Evolutionary conservation across 2,329 filamentous ascomycete genomes (phyloP).

Genomic region (Stemphylium lycopersici): DNA sequence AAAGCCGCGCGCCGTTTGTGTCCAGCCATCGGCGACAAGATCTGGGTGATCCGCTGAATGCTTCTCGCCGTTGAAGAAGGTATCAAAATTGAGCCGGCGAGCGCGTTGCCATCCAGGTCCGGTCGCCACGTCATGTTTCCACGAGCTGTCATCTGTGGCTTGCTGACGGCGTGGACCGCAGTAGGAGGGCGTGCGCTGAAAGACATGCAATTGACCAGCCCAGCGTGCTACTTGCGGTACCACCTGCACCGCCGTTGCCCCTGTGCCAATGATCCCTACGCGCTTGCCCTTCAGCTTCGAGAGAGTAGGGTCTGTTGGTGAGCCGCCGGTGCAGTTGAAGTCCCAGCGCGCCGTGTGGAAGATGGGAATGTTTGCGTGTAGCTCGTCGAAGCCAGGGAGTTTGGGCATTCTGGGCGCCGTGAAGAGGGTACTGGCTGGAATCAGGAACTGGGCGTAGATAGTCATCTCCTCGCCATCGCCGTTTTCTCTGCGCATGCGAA

Average conservation of each 20-base stretch:
- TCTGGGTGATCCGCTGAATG: slow-evolving; percentile 43
- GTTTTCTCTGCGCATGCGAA: slow-evolving; percentile 15
- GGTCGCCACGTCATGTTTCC: slow-evolving; percentile 41
- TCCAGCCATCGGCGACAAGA: slow-evolving; percentile 58
- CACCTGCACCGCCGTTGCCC: slow-evolving; percentile 51
- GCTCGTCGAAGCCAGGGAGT: slow-evolving; percentile 47
- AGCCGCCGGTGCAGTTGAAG: slow-evolving; percentile 51
- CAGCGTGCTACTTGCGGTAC: slow-evolving; percentile 50
- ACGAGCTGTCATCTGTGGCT: slow-evolving; percentile 53
- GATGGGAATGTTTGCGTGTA: slow-evolving; percentile 39
- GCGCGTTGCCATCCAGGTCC: slow-evolving; percentile 56
- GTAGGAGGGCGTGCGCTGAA: slow-evolving; percentile 52
- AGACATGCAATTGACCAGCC: slow-evolving; percentile 47
- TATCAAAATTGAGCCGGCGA: slow-evolving; percentile 53
- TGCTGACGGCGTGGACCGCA: slow-evolving; percentile 46
- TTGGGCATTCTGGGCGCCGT: slow-evolving; percentile 49
- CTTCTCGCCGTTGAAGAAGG: slow-evolving; percentile 28
- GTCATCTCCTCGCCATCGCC: slow-evolving; percentile 12
- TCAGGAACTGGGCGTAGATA: background rate
- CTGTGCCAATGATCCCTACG: slow-evolving; percentile 54
- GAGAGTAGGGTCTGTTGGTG: slow-evolving; percentile 32
- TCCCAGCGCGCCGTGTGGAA: slow-evolving; percentile 57
- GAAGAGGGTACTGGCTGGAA: slow-evolving; percentile 43
- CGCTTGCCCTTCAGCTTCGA: slow-evolving; percentile 34
- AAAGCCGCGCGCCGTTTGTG: slow-evolving; percentile 22